Percentiles rank a stretch among this genome's conserved stretches.
phyloP scores from a whole-genome alignment of 352 stramenopile species.

The Pythium oligandrum region DNA sequence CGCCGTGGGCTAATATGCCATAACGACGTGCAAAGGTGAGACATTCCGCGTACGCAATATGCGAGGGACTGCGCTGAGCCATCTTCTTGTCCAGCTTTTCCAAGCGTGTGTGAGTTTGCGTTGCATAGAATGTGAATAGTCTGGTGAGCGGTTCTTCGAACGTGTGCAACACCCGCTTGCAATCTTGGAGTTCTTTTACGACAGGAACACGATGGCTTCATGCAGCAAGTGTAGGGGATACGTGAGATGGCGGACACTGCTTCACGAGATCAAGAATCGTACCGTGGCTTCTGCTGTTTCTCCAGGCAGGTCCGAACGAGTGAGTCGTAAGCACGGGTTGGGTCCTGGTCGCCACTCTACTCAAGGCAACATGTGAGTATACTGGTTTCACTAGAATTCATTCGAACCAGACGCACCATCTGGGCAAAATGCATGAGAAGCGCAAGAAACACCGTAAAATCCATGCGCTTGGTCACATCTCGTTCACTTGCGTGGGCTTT shows the following conservation, averaged over 20 bases:
- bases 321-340: constrained; percentile 50
- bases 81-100: constrained; percentile 67
- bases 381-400: background rate
- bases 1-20: constrained; percentile 66
- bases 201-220: constrained; percentile 10
- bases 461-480: constrained; percentile 62
- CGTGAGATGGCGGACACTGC: too few relatives aligned
- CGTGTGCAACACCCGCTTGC: constrained; percentile 42
- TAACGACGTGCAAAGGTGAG: constrained; percentile 69
- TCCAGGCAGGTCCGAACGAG: constrained; percentile 64
- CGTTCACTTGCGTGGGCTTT: constrained; percentile 53
- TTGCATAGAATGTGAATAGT: constrained; percentile 58
- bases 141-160: constrained; percentile 67
- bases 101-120: constrained; percentile 39
- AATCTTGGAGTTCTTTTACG: constrained; percentile 54
- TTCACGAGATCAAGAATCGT: constrained; percentile 2
- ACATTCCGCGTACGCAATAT: constrained; percentile 69
- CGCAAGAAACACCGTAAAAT: constrained; percentile 63
- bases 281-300: constrained; percentile 56
- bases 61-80: constrained; percentile 30
- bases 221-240: too few relatives aligned
- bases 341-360: constrained; percentile 50
- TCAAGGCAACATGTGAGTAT: constrained; percentile 3
- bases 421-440: constrained; percentile 64
- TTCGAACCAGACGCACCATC: constrained; percentile 32